Conservation (phyloP, 768 basidiomycete genomes). For the Exsudoporus frostii region DNA sequence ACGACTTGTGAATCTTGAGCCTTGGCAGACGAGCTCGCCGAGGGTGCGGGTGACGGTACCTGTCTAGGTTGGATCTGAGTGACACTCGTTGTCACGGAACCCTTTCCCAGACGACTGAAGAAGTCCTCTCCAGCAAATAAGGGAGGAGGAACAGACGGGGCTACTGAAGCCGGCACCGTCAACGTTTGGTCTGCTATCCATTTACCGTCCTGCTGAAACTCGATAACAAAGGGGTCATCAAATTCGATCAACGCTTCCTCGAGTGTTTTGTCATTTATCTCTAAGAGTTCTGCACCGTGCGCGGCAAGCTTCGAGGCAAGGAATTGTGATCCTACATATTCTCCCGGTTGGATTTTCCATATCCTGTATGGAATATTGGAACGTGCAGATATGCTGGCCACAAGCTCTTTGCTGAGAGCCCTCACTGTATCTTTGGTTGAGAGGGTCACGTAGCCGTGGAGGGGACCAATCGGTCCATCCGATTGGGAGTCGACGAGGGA, state of each 20-base stretch:
- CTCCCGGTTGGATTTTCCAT: slow-evolving; percentile 53
- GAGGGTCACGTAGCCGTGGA: slow-evolving; percentile 41
- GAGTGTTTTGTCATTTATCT: slow-evolving; percentile 44
- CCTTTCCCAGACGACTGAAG: slow-evolving; percentile 44
- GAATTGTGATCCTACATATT: slow-evolving; percentile 32
- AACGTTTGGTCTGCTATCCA: slow-evolving; percentile 51
- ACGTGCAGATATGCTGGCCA: slow-evolving; percentile 34
- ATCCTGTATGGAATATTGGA: slow-evolving; percentile 47
- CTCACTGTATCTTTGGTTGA: slow-evolving; percentile 52
- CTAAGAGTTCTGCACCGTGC: slow-evolving; percentile 40
- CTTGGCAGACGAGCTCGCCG: slow-evolving; percentile 22
- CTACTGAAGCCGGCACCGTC: slow-evolving; percentile 2
- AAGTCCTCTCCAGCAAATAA: slow-evolving; percentile 58
- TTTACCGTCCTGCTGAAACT: slow-evolving; percentile 54
- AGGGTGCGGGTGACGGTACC: slow-evolving; percentile 20
- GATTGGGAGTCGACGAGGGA: slow-evolving; percentile 35
- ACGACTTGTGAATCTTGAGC: slow-evolving; percentile 23
- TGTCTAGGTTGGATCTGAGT: slow-evolving; percentile 24
- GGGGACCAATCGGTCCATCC: slow-evolving; percentile 27
- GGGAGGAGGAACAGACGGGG: slow-evolving; percentile 38
- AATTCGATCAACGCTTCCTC: slow-evolving; percentile 56
- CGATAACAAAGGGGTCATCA: slow-evolving; percentile 75
- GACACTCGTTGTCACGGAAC: slow-evolving; percentile 19
- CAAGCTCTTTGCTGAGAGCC: slow-evolving; percentile 40
- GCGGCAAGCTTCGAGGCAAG: slow-evolving; percentile 25